A percentile compares a stretch with the other conserved stretches of the same genome.
Conservation (phyloP, 441 rosid species). For the Arabidopsis hybrid region DNA sequence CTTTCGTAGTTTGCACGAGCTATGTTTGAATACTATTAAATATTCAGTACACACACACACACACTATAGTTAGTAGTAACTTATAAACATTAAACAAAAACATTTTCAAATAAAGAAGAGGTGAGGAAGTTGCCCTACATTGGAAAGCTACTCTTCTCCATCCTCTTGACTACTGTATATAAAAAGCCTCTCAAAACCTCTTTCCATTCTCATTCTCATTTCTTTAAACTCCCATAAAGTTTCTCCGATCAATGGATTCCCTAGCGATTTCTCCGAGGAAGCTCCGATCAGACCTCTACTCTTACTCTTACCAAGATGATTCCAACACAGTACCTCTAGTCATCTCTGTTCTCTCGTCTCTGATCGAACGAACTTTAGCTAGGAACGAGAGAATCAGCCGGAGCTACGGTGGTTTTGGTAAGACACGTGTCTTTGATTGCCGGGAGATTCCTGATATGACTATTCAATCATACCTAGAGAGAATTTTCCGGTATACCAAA, state of each 20-base stretch:
- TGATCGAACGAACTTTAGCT: slow-evolving; percentile 77
- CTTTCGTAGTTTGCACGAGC: slow-evolving; percentile 49
- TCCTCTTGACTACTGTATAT: slow-evolving; percentile 24
- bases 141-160: slow-evolving; percentile 31
- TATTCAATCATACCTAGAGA: slow-evolving; percentile 79
- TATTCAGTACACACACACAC: slow-evolving; percentile 39
- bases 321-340: slow-evolving; percentile 71
- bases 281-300: slow-evolving; percentile 82
- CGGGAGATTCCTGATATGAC: slow-evolving; percentile 82
- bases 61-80: slow-evolving; percentile 23
- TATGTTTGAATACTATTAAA: slow-evolving; percentile 40
- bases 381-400: slow-evolving; percentile 68
- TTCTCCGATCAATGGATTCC: slow-evolving; percentile 29
- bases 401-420: slow-evolving; percentile 53
- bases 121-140: slow-evolving; percentile 42
- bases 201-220: background rate
- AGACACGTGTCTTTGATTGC: slow-evolving; percentile 70
- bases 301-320: slow-evolving; percentile 64
- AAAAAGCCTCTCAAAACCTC: slow-evolving; percentile 34
- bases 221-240: background rate
- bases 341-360: slow-evolving; percentile 82
- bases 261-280: slow-evolving; percentile 73
- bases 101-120: slow-evolving; percentile 22
- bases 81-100: background rate
- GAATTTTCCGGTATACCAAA: slow-evolving; percentile 82